Conservation (phyloP, 768 basidiomycete species). For the Tephrocybe sp. region DNA sequence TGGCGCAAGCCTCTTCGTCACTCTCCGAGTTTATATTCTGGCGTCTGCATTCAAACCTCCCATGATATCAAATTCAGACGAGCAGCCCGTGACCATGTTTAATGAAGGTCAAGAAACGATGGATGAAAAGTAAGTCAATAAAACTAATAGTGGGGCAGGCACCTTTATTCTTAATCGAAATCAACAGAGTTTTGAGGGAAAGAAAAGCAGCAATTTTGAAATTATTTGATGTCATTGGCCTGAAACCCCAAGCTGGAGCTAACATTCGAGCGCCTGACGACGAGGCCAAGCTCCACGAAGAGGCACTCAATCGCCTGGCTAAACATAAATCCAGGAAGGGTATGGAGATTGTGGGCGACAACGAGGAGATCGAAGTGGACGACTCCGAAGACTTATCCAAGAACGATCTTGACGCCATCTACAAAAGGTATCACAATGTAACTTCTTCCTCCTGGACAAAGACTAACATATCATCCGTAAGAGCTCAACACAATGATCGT, state of each 20-base stretch:
- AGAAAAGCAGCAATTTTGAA: conserved; percentile 72
- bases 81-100: conserved; percentile 42
- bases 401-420: conserved; percentile 80
- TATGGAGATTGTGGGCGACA: conserved; percentile 75
- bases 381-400: conserved; percentile 80
- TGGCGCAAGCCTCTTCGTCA: conserved; percentile 76
- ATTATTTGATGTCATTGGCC: conserved; percentile 69
- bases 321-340: conserved; percentile 39
- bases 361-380: conserved; percentile 81
- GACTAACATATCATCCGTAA: conserved; percentile 26
- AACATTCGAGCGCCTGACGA: conserved; percentile 30
- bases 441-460: background rate
- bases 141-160: no score
- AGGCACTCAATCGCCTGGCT: conserved; percentile 40
- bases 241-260: conserved; percentile 60
- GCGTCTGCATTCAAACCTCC: conserved; percentile 63
- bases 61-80: conserved; percentile 31
- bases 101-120: conserved; percentile 78
- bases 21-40: conserved; percentile 69
- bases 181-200: conserved; percentile 57
- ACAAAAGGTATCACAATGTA: conserved; percentile 58
- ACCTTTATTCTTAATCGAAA: background rate
- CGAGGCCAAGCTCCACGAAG: conserved; percentile 34
- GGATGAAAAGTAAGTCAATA: conserved; percentile 64
- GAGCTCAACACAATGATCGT: conserved; percentile 81